phyloP scores from a whole-genome alignment of 805 yeast genomes.

The Teunomyces atbi region DNA sequence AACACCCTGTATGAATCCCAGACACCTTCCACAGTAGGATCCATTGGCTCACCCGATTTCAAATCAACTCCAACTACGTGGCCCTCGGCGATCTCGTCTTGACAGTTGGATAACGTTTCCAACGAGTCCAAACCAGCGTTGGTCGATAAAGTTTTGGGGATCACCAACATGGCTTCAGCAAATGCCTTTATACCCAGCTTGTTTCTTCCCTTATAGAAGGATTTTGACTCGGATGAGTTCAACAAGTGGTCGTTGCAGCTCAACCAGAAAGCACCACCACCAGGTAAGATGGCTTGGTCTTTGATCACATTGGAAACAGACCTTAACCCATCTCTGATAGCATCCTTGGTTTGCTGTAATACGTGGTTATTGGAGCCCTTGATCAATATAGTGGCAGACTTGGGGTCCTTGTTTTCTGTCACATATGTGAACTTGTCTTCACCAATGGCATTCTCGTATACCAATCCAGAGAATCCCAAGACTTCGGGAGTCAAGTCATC shows the following conservation, averaged over 20 bases:
- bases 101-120: constrained; percentile 84
- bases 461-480: constrained; percentile 86
- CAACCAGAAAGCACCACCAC: constrained; percentile 95
- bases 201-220: constrained; percentile 73
- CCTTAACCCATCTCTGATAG: constrained; percentile 94
- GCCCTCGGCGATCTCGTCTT: constrained; percentile 81
- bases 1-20: constrained; percentile 96
- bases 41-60: constrained; percentile 91
- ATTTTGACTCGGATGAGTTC: constrained; percentile 42
- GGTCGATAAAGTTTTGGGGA: constrained; percentile 89
- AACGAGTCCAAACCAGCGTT: constrained; percentile 94
- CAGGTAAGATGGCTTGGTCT: constrained; percentile 86
- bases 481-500: constrained; percentile 82
- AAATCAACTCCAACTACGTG: constrained; percentile 88
- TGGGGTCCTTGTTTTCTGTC: constrained; percentile 86
- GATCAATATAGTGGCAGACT: constrained; percentile 86
- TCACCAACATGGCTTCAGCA: constrained; percentile 84
- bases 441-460: constrained; percentile 89
- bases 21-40: constrained; percentile 89
- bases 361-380: constrained; percentile 91
- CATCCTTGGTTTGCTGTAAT: constrained; percentile 90
- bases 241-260: constrained; percentile 71
- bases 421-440: constrained; percentile 97
- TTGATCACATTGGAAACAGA: constrained; percentile 89
- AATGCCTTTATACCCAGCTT: constrained; percentile 92